Evolutionary conservation across 2,329 filamentous ascomycete genomes (phyloP).

Genomic region (Calonectria hawksworthii): DNA sequence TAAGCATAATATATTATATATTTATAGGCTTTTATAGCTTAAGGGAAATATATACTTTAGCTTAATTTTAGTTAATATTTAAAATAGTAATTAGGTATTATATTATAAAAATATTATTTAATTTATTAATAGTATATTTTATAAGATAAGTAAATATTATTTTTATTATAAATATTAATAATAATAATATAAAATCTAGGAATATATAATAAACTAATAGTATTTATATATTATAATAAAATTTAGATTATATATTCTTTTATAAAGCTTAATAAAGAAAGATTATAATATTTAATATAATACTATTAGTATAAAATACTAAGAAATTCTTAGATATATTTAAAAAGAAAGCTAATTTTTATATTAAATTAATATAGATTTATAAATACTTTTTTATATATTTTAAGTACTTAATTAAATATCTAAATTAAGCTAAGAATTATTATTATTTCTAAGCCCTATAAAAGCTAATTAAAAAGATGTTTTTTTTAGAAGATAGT

Average conservation of each 20-base stretch:
- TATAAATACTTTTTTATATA: not conserved
- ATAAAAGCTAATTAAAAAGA: constrained; percentile 7
- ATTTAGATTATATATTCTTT: not conserved
- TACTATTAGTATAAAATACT: not conserved
- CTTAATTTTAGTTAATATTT: not conserved
- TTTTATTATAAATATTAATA: no score
- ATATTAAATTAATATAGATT: not conserved
- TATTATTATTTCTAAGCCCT: constrained; percentile 3
- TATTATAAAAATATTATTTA: not conserved
- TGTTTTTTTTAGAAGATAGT: not conserved
- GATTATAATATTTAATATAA: not conserved
- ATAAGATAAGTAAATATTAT: not conserved
- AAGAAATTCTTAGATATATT: constrained; percentile 7
- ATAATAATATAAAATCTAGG: no score
- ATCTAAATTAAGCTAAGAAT: not conserved
- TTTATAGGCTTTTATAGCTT: constrained; percentile 13
- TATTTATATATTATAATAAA: not conserved
- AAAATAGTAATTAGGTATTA: not conserved
- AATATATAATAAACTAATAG: no score
- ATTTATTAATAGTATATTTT: constrained; percentile 18
- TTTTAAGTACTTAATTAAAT: constrained; percentile 14
- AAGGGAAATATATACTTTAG: constrained; percentile 4
- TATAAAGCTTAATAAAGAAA: not conserved
- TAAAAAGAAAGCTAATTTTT: constrained; percentile 18
- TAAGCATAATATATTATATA: not conserved